Conservation (phyloP, 179 eudicot species). For the Camellia oleifera region DNA sequence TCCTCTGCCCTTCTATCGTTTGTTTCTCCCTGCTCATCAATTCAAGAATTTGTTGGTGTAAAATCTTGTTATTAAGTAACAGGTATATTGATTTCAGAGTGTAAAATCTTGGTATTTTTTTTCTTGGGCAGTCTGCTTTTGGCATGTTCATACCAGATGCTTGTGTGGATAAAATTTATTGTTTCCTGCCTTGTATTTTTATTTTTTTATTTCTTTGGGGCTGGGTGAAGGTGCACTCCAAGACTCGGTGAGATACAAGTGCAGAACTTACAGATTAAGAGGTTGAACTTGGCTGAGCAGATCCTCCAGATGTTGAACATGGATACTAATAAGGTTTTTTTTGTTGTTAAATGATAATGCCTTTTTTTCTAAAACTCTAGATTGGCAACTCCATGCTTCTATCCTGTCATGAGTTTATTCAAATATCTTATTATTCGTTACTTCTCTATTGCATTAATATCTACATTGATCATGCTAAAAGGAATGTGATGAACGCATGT, state of each 20-base stretch:
- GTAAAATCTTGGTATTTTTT: neutral
- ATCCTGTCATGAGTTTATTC: neutral
- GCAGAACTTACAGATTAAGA: neutral
- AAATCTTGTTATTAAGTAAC: too few species aligned
- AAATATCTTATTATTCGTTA: neutral
- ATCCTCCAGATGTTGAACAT: neutral
- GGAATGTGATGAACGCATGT: neutral
- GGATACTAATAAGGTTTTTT: neutral
- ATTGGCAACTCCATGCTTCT: neutral
- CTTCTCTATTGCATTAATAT: neutral
- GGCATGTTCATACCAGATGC: neutral
- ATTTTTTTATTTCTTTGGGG: too few species aligned
- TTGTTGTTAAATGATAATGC: neutral
- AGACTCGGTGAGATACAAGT: neutral
- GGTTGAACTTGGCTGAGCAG: neutral
- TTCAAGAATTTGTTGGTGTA: too few species aligned
- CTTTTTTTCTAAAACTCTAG: too few species aligned
- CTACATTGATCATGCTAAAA: neutral
- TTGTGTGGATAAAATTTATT: neutral
- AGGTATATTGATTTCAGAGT: neutral
- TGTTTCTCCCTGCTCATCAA: too few species aligned
- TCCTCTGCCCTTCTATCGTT: too few species aligned
- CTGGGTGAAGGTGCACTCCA: too few species aligned
- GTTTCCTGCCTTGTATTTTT: too few species aligned
- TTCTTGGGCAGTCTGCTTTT: neutral